phyloP scores from a whole-genome alignment of 2,329 filamentous ascomycete genomes.

The Monosporascus sp. region DNA sequence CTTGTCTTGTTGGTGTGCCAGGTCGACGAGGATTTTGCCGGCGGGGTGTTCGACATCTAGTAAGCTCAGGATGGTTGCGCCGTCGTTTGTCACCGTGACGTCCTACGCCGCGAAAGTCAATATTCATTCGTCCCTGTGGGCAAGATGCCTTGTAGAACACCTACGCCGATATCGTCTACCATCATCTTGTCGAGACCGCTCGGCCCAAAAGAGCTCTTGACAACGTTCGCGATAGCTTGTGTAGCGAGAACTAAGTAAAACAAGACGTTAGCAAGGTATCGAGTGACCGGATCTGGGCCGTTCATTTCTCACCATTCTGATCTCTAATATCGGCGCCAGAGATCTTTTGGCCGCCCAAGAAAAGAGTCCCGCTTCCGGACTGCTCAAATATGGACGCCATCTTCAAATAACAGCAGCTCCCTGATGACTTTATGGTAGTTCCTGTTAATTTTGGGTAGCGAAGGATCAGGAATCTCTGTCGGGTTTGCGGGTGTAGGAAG shows the following conservation, averaged over 20 bases:
- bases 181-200: conserved; percentile 99
- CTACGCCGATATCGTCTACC: conserved; percentile 97
- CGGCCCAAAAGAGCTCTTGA: conserved; percentile 97
- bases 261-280: conserved; percentile 18
- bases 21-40: conserved; percentile 95
- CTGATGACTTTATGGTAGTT: background rate
- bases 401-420: conserved; percentile 7
- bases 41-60: conserved; percentile 97
- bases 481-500: background rate
- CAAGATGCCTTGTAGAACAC: conserved; percentile 23
- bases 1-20: conserved; percentile 98
- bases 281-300: conserved; percentile 3
- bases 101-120: conserved; percentile 49
- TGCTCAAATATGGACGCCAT: conserved; percentile 98
- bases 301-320: conserved; percentile 69
- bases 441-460: background rate
- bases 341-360: conserved; percentile 96
- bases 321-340: conserved; percentile 94
- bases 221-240: conserved; percentile 95
- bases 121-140: background rate
- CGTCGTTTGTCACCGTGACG: conserved; percentile 98
- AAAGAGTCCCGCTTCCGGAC: conserved; percentile 90
- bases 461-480: too few relatives aligned
- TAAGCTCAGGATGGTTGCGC: conserved; percentile 90
- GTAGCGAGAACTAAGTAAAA: conserved; percentile 73